Evolutionary conservation across 1,139 yeast species (phyloP).

Genomic region (Debaryomyces fabryi): DNA sequence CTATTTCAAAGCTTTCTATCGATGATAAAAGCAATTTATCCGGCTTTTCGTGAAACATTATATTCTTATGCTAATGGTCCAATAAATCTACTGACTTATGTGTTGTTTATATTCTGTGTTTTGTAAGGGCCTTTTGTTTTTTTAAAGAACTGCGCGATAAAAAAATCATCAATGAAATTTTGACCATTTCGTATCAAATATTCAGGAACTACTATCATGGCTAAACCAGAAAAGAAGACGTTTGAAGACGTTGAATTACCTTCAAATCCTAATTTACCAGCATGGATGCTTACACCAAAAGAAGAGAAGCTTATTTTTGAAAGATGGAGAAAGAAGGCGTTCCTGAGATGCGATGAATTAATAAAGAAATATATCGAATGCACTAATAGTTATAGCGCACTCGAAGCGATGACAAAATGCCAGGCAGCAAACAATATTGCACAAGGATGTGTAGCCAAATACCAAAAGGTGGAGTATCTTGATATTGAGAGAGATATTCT

Average conservation of each 20-base stretch:
- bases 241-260: conserved; percentile 46
- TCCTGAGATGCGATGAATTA: conserved; percentile 67
- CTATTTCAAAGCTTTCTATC: conserved; percentile 51
- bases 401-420: conserved; percentile 64
- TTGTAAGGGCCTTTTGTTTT: background rate
- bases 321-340: conserved; percentile 76
- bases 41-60: conserved; percentile 36
- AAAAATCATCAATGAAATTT: conserved; percentile 3
- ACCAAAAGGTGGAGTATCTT: conserved; percentile 67
- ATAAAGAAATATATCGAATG: conserved; percentile 54
- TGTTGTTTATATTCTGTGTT: conserved; percentile 6
- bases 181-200: background rate
- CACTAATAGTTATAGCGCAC: conserved; percentile 47
- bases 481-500: conserved; percentile 71
- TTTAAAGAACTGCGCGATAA: conserved; percentile 1
- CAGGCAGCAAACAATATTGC: conserved; percentile 34
- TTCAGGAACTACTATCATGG: conserved; percentile 13
- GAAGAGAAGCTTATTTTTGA: conserved; percentile 83
- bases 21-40: conserved; percentile 43
- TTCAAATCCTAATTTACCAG: conserved; percentile 58
- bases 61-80: background rate
- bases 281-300: conserved; percentile 83
- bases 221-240: conserved; percentile 30
- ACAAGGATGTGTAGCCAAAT: conserved; percentile 61
- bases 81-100: background rate